Base-by-base conservation (phyloP, 148 eudicot species). In the Pharnaceum exiguum region DNA sequence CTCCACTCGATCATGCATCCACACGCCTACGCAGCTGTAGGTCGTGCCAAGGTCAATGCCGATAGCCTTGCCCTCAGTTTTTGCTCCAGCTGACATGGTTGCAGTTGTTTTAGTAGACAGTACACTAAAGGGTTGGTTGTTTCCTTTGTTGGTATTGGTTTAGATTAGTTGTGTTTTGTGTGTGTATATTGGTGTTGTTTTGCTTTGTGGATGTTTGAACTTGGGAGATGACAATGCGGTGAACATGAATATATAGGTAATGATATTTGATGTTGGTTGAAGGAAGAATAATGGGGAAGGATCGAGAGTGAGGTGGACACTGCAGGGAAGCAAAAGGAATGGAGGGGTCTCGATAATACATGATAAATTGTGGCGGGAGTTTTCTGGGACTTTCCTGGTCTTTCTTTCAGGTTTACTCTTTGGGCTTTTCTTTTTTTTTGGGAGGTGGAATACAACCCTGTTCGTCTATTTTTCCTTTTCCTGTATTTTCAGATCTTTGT, bases 11-110 rank as follows among this genome's bases (percentile, higher is more conserved):
- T 62, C 67, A 15, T 62, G 42, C 8, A 16, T 57, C 67, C 67
- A 62, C 0, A 62, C 57, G 2, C 57, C 67, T 3, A 62, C 67
- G 13, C 67, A 62, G 27, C 67, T 62, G 67, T 62, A 62, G 67
- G 67, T 62, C 0, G 67, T 62, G 31, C 67, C 67, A 7, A 62
- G 57, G n/a, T 62, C 67, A 19, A 62, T 62, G 4, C 67, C 67
- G 22, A 62, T 62, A 3, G 67, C 67, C 5, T 62, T 62, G 15
- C 67, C 67, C 25, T 51, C 38, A 1, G 36, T 8, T 40, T 50
- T 51, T 8, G n/a, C n/a, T n/a, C n/a, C n/a, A n/a, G 32, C 17
- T 35, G 55, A 49, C 57, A 62, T 49, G 5, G 12, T 38, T 38
- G 36, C 1, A 25, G n/a, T n/a, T n/a, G n/a, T n/a, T n/a, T n/a